These are phyloP conservation scores for Phlegmacium glaucopus DNA, from an alignment of 768 basidiomycete species.

Conservation along the genomic window DNA sequence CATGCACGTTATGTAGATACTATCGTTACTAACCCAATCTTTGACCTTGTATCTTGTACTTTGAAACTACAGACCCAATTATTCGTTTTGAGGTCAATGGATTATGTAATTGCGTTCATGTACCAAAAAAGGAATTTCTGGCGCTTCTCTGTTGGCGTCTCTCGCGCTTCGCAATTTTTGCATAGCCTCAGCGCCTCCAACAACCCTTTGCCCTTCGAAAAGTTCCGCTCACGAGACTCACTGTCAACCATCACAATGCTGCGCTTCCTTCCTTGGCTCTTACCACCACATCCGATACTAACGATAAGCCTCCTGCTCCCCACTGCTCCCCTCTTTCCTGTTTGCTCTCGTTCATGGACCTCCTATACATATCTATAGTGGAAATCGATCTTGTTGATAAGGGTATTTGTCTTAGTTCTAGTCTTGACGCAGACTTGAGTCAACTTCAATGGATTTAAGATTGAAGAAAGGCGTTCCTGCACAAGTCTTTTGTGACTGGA, in stretches of 20 bases:
- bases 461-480: conserved; percentile 12
- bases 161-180: conserved; percentile 2
- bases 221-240: conserved; percentile 8
- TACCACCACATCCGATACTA: conserved; percentile 9
- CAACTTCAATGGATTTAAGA: neutral
- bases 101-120: no score
- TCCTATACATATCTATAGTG: neutral
- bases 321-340: neutral
- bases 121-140: no score
- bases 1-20: no score
- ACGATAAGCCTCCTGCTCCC: conserved; percentile 1
- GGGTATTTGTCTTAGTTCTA: neutral
- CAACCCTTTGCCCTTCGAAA: conserved; percentile 11
- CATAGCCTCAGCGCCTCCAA: conserved; percentile 4
- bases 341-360: neutral
- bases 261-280: conserved; percentile 7
- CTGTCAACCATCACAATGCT: conserved; percentile 2
- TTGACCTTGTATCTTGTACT: no score
- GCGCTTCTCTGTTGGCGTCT: no score
- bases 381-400: neutral
- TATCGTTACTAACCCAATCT: no score
- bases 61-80: no score
- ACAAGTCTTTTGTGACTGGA: neutral
- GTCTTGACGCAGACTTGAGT: neutral
- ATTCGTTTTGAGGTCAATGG: neutral